Conservation (phyloP, 169 alveolate genomes). For the Theileria equi region DNA sequence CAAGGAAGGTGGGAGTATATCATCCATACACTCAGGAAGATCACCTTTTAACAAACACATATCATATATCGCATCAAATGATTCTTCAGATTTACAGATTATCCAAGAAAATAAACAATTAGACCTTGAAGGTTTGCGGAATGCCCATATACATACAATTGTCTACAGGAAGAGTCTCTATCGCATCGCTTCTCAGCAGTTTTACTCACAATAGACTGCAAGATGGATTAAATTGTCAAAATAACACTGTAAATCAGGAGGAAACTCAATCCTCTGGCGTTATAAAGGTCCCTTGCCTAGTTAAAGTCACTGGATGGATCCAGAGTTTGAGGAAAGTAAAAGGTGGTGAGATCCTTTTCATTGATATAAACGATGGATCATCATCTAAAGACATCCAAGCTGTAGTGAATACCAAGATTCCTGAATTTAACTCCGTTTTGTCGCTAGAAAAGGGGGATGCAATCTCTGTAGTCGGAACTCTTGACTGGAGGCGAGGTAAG, state of each 20-base stretch:
- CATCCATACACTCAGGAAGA: no score
- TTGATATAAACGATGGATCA: slow-evolving; percentile 88
- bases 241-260: neutral
- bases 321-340: slow-evolving; percentile 73
- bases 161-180: no score
- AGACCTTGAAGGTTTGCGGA: no score
- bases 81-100: no score
- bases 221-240: neutral
- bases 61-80: no score
- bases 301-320: slow-evolving; percentile 60
- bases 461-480: slow-evolving; percentile 75
- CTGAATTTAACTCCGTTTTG: slow-evolving; percentile 61
- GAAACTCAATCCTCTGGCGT: neutral
- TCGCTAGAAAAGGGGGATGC: slow-evolving; percentile 80
- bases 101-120: no score
- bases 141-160: no score
- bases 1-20: no score
- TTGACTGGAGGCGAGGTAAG: slow-evolving; percentile 75
- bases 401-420: slow-evolving; percentile 68
- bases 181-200: no score
- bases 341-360: slow-evolving; percentile 75
- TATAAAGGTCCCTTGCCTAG: neutral
- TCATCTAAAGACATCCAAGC: slow-evolving; percentile 76
- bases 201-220: no score
- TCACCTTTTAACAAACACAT: no score